A percentile compares a stretch with the other conserved stretches of the same genome.
Evolutionary conservation across 768 basidiomycete genomes (phyloP).

Genomic region (Calocybe cyanea): DNA sequence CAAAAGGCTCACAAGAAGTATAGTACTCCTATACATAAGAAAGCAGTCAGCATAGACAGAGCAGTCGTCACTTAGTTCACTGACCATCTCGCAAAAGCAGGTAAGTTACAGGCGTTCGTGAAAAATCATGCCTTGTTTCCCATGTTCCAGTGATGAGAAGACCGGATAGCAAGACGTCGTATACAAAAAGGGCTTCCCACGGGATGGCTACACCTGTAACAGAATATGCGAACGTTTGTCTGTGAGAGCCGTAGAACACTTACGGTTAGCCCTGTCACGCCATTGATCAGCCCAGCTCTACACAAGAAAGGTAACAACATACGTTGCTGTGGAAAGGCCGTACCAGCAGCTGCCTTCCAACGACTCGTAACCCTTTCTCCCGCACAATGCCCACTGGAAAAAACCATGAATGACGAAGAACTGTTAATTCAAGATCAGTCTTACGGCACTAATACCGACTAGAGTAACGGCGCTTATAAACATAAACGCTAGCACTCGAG

Average conservation of each 20-base stretch:
- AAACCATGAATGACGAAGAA: background rate
- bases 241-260: no score
- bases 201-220: slow-evolving; percentile 30
- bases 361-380: slow-evolving; percentile 25
- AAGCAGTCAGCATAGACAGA: background rate
- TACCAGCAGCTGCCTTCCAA: slow-evolving; percentile 31
- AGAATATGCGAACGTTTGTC: background rate
- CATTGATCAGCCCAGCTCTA: background rate
- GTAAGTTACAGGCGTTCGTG: slow-evolving; percentile 33
- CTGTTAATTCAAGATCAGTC: slow-evolving; percentile 9
- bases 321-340: slow-evolving; percentile 27
- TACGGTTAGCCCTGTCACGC: slow-evolving; percentile 15
- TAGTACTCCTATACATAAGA: slow-evolving; percentile 39
- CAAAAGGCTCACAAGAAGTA: slow-evolving; percentile 48
- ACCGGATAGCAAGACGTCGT: slow-evolving; percentile 44
- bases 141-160: slow-evolving; percentile 45
- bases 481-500: slow-evolving; percentile 33
- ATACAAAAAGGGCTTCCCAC: slow-evolving; percentile 51
- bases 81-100: slow-evolving; percentile 48
- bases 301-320: slow-evolving; percentile 10
- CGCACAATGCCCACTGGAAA: slow-evolving; percentile 38
- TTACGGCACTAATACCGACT: slow-evolving; percentile 29
- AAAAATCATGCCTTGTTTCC: slow-evolving; percentile 26
- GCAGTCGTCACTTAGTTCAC: slow-evolving; percentile 11
- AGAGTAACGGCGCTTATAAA: slow-evolving; percentile 28